Evolutionary conservation across 2,329 filamentous ascomycete species (phyloP), one percentile per base, ranked within the genome.

Genomic region (Fusarium sp.): DNA sequence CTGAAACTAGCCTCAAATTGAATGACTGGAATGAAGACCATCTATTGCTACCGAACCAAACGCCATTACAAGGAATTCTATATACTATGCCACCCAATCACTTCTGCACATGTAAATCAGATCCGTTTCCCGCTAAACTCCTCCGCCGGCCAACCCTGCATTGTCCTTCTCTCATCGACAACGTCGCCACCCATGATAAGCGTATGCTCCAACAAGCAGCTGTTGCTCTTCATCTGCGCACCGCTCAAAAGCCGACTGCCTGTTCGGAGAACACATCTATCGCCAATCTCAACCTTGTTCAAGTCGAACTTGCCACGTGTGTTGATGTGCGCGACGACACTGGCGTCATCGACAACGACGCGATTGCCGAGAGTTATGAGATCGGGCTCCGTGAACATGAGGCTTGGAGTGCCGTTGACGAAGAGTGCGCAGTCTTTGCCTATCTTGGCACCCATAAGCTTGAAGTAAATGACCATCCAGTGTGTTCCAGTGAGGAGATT

Each of bases 81-180:
- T 28, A 28, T 55, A 4, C 2, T 41, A 18, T n/a, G 1, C 15
- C 11, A 10, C 34, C 51, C 51, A 55, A 50, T 48, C 20, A 28
- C 22, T 36, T 4, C 24, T 1, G 1, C 24, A 36, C 20, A 36
- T 20, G 32, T 58, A 17, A n/a, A 18, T 51, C 32, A 51, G 5
- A 38, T n/a, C 12, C 55, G 32, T 15, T 51, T 51, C 1, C 42
- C 32, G 32, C 39, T 47, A 14, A 68, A 68, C 10, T 48, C 47
- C 22, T 68, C 65, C 3, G 65, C 65, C 2, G 63, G 65, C 63
- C 63, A 68, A 5, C 65, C 65, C 18, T 68, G 65, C 63, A 68
- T 68, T 1, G 63, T 62, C 22, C 45, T 50, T 8, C 38, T 45
- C 28, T 61, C 63, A 26, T 68, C 65, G 6, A 68, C 65, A 22